These are phyloP conservation scores for Aspergillus sojae DNA, from an alignment of 2,329 filamentous ascomycete species.

Conservation along the genomic window DNA sequence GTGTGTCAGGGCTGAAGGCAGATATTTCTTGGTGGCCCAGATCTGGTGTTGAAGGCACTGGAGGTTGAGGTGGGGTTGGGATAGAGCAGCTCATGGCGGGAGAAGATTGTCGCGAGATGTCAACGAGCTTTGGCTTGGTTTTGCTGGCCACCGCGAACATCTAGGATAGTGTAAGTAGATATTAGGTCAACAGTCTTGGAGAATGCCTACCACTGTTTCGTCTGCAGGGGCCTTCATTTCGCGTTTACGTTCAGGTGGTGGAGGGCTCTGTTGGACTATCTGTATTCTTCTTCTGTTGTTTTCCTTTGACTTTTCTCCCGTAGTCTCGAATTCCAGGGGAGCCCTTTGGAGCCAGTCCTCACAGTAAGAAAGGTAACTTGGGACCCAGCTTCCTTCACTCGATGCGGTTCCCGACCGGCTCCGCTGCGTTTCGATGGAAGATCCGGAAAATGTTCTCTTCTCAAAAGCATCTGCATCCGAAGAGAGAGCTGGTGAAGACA, in stretches of 20 bases:
- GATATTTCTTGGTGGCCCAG: conserved; percentile 39
- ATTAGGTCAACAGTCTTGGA: too few species aligned
- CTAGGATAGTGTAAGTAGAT: conserved; percentile 21
- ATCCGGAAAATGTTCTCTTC: conserved; percentile 18
- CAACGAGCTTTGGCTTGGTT: conserved; percentile 41
- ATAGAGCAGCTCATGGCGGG: conserved; percentile 29
- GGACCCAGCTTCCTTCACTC: conserved; percentile 42
- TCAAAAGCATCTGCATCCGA: conserved; percentile 16
- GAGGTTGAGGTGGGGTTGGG: conserved; percentile 28
- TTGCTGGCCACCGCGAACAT: conserved; percentile 40
- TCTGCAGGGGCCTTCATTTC: conserved; percentile 20
- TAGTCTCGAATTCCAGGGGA: conserved; percentile 31
- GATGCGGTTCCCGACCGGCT: conserved; percentile 38
- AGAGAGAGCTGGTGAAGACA: conserved; percentile 16
- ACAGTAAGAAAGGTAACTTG: conserved; percentile 40
- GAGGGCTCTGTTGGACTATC: conserved; percentile 39
- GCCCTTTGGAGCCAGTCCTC: conserved; percentile 43
- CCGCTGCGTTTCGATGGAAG: conserved; percentile 30
- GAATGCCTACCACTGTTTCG: conserved; percentile 28
- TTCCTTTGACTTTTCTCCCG: conserved; percentile 29
- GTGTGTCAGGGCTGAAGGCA: conserved; percentile 44
- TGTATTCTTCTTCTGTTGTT: conserved; percentile 39
- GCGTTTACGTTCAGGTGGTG: conserved; percentile 26
- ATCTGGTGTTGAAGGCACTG: conserved; percentile 39
- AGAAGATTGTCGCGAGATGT: conserved; percentile 42